Base-by-base conservation (phyloP, 345 rosid genomes). In the Noccaea caerulescens region DNA sequence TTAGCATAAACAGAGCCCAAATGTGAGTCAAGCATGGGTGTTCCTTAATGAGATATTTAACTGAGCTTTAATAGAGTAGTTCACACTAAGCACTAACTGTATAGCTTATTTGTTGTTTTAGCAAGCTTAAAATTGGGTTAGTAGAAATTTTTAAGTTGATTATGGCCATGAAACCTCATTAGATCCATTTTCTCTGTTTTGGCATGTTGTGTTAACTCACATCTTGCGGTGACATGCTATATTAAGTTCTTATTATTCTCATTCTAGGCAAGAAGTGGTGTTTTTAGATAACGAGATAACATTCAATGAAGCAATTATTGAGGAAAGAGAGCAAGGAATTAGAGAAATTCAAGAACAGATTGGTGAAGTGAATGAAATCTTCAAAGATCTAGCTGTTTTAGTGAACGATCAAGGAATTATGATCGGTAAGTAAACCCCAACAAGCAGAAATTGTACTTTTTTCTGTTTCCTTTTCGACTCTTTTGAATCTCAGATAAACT, bases 241-340 rank as follows among this genome's bases (percentile, higher is more conserved):
- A 16, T 16, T 63, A n/a, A 63, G 42, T 63, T 69, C 4, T 37
- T 10, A n/a, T 12, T 39, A 6, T 41, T 57, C 71, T 12, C 69
- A 55, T 45, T 30, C 3, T 72, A 88, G 91, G 75, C 88, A 86
- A 81, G 88, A 84, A 43, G 73, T 84, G 44, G 71, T 86, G 60
- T 60, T 80, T n/a, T 54, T 83, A 61, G 91, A 86, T 59, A 84
- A 86, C 66, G 94, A 88, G 68, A 82, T 86, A 72, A 80, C 82
- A 62, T 88, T 84, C 78, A 88, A 88, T 50, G 91, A 88, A 76
- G 89, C 88, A 49, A 76, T 86, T 12, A 88, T 88, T 39, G 89
- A 84, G 81, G 94, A 88, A 81, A 71, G 91, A 73, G 89, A 88
- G 55, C 94, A 86, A 66, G 94, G 91, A 27, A 88, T 86, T 62